These are phyloP conservation scores for Teunomyces barrocoloradensis DNA, from an alignment of 805 yeast genomes.

Conservation along the genomic window DNA sequence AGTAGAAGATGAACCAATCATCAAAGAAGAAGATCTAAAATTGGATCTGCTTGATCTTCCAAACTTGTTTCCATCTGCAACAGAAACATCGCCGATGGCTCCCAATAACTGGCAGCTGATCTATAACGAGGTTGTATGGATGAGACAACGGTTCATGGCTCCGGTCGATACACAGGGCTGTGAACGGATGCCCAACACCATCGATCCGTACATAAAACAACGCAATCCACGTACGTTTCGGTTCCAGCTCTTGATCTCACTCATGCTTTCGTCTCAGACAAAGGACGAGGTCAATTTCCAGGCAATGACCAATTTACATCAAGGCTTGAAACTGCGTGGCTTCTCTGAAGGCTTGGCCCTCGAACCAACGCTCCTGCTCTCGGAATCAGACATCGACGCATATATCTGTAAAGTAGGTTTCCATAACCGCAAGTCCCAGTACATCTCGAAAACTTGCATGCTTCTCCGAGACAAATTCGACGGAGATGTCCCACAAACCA, in stretches of 20 bases:
- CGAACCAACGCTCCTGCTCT: conserved; percentile 48
- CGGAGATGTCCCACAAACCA: conserved; percentile 71
- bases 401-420: conserved; percentile 83
- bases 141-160: conserved; percentile 65
- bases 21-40: not conserved
- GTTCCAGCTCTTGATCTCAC: conserved; percentile 71
- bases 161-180: conserved; percentile 93
- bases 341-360: conserved; percentile 53
- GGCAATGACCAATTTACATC: conserved; percentile 64
- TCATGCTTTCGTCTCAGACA: conserved; percentile 90
- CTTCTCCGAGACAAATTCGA: conserved; percentile 48
- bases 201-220: conserved; percentile 32
- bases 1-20: not conserved
- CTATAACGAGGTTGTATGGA: conserved; percentile 57
- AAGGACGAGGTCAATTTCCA: conserved; percentile 81
- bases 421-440: conserved; percentile 74
- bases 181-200: conserved; percentile 51
- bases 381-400: conserved; percentile 57
- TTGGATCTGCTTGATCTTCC: not conserved
- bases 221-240: conserved; percentile 46
- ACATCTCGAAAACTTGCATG: conserved; percentile 59
- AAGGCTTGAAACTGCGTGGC: conserved; percentile 37
- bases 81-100: not conserved
- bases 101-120: conserved; percentile 53
- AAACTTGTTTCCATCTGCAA: not conserved